Percentiles rank a stretch among this genome's conserved stretches.
Evolutionary conservation across 2,329 filamentous ascomycete genomes (phyloP).

Genomic region (Orbilia javanica): DNA sequence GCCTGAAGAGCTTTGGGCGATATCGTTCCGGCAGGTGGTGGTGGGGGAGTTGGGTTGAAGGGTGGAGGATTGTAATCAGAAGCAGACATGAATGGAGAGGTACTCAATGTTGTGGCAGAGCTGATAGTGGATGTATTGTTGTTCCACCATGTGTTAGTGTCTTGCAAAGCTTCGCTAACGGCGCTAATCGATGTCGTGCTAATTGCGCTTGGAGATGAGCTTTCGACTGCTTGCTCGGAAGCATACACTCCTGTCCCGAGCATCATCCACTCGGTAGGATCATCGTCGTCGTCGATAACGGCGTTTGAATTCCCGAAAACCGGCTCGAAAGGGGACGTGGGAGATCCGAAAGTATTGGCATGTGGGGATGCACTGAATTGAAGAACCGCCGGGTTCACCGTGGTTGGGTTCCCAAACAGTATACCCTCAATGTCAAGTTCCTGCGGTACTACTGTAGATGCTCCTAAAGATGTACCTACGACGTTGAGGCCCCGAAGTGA

Average conservation of each 20-base stretch:
- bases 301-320: constrained; percentile 63
- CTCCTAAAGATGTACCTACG: constrained; percentile 77
- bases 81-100: constrained; percentile 60
- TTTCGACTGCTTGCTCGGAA: constrained; percentile 74
- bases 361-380: constrained; percentile 86
- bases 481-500: constrained; percentile 71
- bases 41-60: constrained; percentile 62
- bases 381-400: constrained; percentile 79
- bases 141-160: constrained; percentile 69
- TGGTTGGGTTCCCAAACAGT: constrained; percentile 75
- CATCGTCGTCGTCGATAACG: constrained; percentile 72
- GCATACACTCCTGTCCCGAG: constrained; percentile 58
- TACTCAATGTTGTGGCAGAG: constrained; percentile 55
- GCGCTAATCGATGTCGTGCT: constrained; percentile 93
- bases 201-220: constrained; percentile 94
- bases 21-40: constrained; percentile 62
- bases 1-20: constrained; percentile 61
- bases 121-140: constrained; percentile 61
- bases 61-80: constrained; percentile 61
- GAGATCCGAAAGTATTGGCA: constrained; percentile 62
- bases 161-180: constrained; percentile 90
- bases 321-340: constrained; percentile 62
- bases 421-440: constrained; percentile 79
- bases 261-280: constrained; percentile 82
- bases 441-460: constrained; percentile 79